Conservation (phyloP, 1,284 basidiomycete genomes). For the Melampsora larici-populina region DNA sequence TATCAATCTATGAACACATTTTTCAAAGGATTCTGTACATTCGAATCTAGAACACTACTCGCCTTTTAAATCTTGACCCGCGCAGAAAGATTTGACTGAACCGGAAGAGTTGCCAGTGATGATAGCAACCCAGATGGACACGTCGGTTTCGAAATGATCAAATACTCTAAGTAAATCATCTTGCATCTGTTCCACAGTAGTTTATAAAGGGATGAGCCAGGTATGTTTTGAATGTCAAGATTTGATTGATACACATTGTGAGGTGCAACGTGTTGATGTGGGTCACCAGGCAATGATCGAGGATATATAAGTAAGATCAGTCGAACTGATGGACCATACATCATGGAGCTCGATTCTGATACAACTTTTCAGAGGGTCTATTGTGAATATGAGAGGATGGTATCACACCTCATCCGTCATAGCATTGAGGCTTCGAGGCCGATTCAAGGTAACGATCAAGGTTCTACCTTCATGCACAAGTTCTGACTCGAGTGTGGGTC, state of each 20-base stretch:
- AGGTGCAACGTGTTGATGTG: too few species aligned
- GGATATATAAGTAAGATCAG: too few species aligned
- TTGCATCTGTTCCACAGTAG: slow-evolving; percentile 56
- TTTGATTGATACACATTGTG: too few species aligned
- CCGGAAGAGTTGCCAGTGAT: slow-evolving; percentile 63
- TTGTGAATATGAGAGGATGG: too few species aligned
- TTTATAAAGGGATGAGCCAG: too few species aligned
- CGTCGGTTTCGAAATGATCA: slow-evolving; percentile 73
- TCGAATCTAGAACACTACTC: not conserved
- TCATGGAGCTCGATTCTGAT: too few species aligned
- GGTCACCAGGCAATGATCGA: too few species aligned
- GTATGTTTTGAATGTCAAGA: too few species aligned
- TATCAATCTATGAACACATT: slow-evolving; percentile 12
- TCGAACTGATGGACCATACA: too few species aligned
- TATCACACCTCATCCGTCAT: slow-evolving; percentile 56
- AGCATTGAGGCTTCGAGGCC: slow-evolving; percentile 69
- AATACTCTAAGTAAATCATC: slow-evolving; percentile 62
- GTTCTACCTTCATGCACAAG: slow-evolving; percentile 52
- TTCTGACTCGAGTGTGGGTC: not conserved
- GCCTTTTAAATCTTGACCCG: slow-evolving; percentile 71
- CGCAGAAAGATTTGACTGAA: slow-evolving; percentile 70
- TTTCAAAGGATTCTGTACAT: not conserved
- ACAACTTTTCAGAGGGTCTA: too few species aligned
- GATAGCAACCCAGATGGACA: slow-evolving; percentile 70
- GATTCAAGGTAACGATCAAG: slow-evolving; percentile 69